These are phyloP conservation scores for Suhomyces maxii DNA, from an alignment of 1,139 yeast species.

Conservation along the genomic window DNA sequence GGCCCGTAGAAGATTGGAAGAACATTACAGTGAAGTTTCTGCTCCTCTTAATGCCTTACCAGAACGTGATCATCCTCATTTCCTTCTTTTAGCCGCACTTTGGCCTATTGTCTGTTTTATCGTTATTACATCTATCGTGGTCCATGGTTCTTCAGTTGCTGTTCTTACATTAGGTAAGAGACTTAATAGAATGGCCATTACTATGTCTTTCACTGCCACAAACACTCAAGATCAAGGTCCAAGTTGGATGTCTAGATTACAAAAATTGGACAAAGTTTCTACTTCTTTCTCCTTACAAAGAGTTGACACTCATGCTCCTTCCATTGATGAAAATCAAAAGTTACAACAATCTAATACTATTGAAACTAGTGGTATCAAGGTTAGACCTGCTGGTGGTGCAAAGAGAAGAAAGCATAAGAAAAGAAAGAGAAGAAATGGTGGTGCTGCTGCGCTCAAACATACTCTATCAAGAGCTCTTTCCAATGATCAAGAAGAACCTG, in stretches of 20 bases:
- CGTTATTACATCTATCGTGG: constrained; percentile 82
- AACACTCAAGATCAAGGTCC: constrained; percentile 62
- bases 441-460: constrained; percentile 29
- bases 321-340: constrained; percentile 17
- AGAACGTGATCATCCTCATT: constrained; percentile 52
- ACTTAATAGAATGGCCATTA: constrained; percentile 86
- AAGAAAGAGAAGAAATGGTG: constrained; percentile 34
- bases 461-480: constrained; percentile 30
- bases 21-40: constrained; percentile 50
- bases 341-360: constrained; percentile 36
- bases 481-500: constrained; percentile 23
- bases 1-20: constrained; percentile 78
- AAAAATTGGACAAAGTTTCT: constrained; percentile 69
- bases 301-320: constrained; percentile 54
- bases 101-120: constrained; percentile 93
- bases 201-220: constrained; percentile 80
- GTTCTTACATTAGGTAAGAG: constrained; percentile 87
- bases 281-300: constrained; percentile 80
- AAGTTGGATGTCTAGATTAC: constrained; percentile 86
- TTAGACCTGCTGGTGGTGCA: constrained; percentile 83
- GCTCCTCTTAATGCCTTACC: constrained; percentile 65
- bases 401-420: constrained; percentile 45
- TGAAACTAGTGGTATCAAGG: constrained; percentile 67
- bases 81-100: constrained; percentile 67
- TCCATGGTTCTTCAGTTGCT: constrained; percentile 97